Percentiles rank a stretch among this genome's conserved stretches.
These are phyloP conservation scores for Phytopythium aichiense DNA, from an alignment of 352 stramenopile genomes.

Conservation along the genomic window DNA sequence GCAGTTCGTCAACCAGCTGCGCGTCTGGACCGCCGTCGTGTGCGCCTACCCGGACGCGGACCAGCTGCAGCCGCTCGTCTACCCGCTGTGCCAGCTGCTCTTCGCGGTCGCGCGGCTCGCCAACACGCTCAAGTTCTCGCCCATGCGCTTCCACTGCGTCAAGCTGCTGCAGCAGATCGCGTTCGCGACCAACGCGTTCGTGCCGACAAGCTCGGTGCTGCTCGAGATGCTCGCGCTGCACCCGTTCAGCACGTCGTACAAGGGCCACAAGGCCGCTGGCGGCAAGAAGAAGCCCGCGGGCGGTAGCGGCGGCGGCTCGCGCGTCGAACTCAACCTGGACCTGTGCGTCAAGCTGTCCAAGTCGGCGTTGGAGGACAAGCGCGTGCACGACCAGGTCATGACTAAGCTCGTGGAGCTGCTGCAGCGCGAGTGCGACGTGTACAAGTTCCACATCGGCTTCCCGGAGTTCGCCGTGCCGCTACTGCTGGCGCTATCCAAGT, in stretches of 20 bases:
- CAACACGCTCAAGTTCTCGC: constrained; percentile 80
- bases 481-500: constrained; percentile 86
- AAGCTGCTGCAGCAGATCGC: constrained; percentile 96
- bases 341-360: constrained; percentile 92
- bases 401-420: constrained; percentile 93
- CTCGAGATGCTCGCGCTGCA: constrained; percentile 93
- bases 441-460: constrained; percentile 95
- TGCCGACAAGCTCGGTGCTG: constrained; percentile 93
- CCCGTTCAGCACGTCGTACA: constrained; percentile 87
- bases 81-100: constrained; percentile 92
- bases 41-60: constrained; percentile 80
- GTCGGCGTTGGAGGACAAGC: constrained; percentile 79
- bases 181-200: constrained; percentile 92
- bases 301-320: constrained; percentile 7
- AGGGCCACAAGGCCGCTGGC: constrained; percentile 37
- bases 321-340: constrained; percentile 59
- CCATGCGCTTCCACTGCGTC: constrained; percentile 96
- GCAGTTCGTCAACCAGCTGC: constrained; percentile 98
- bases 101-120: constrained; percentile 74
- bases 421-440: constrained; percentile 93
- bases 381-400: constrained; percentile 89
- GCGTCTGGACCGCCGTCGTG: constrained; percentile 96
- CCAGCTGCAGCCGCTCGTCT: constrained; percentile 92
- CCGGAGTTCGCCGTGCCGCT: constrained; percentile 93
- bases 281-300: constrained; percentile 27